These are phyloP conservation scores for Salix koriyanagi DNA, from an alignment of 345 rosid species.

Conservation along the genomic window DNA sequence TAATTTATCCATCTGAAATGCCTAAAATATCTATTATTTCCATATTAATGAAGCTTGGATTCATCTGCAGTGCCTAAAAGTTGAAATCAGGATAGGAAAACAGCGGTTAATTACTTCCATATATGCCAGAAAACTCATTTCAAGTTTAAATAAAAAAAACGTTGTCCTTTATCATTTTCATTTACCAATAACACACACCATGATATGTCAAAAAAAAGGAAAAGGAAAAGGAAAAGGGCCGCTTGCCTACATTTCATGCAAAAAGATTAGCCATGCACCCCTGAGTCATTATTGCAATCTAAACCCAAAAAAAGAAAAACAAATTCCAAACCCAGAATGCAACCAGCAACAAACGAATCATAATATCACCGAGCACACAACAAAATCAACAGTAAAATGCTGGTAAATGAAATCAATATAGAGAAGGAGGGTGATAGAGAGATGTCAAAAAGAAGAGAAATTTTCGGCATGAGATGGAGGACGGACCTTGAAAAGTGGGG, in stretches of 20 bases:
- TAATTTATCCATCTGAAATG: background rate
- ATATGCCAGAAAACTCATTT: background rate
- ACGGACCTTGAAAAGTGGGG: slow-evolving; percentile 65
- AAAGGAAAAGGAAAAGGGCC: background rate
- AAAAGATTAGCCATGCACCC: slow-evolving; percentile 5
- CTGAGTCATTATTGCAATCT: background rate
- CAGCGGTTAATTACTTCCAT: background rate
- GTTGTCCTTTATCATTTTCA: slow-evolving; percentile 5
- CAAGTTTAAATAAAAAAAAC: slow-evolving; percentile 2
- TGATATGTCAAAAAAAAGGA: background rate
- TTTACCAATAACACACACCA: slow-evolving; percentile 11
- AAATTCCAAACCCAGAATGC: slow-evolving; percentile 3
- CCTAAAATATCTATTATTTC: background rate
- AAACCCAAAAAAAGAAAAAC: background rate
- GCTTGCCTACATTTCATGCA: slow-evolving; percentile 15
- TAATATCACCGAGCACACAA: background rate
- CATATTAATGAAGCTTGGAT: background rate
- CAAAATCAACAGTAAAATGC: background rate
- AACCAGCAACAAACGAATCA: background rate
- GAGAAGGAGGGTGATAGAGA: background rate
- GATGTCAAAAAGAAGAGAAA: background rate
- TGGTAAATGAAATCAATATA: background rate
- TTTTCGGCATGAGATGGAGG: background rate
- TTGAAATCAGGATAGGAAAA: background rate
- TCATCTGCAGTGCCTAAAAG: background rate